Evolutionary conservation across 2,329 filamentous ascomycete species (phyloP), one percentile per base, ranked within the genome.

Genomic region (Rhexocercosporidium sp.): DNA sequence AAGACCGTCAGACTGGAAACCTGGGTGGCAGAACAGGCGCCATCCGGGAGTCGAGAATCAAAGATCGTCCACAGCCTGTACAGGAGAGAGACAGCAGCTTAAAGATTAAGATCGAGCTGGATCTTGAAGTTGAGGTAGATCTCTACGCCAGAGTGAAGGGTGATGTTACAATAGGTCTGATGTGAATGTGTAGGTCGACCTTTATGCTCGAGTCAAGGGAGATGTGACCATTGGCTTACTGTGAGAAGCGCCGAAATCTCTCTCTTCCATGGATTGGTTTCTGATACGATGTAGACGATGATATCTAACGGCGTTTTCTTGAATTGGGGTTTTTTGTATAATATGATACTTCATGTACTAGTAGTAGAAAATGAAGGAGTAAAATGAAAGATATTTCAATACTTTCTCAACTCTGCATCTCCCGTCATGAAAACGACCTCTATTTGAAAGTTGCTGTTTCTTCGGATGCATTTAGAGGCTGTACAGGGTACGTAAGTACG

Each of bases 111-210:
- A 31, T 31, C 29, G 29, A 31, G 73, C 63, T 81, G 67, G 79
- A 81, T 75, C 75, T 76, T 47, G 76, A 77, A 74, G 75, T 77
- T 59, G 75, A 80, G 78, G 78, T 80, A 75, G 78, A 79, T 74
- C 76, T 79, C 65, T 79, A 80, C 66, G 78, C 78, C n/a, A 70
- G 74, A 34, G 76, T 77, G 46, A 77, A 78, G 68, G 75, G 75
- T 68, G 75, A 77, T 70, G 72, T 80, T 9, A 79, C 78, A 14
- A 79, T 80, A 68, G 78, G 78, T 59, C 63, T 76, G 65, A 76
- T 77, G 74, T 74, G 70, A 65, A 71, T 65, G 29, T 70, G 22
- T 75, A 76, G 73, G 75, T 77, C 59, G 75, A 77, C 67, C 69
- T 76, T 34, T 77, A 77, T 65, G 75, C 74, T 8, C 65, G 74